Evolutionary conservation across 768 basidiomycete genomes (phyloP).

Genomic region (Tubosaeta sp.): DNA sequence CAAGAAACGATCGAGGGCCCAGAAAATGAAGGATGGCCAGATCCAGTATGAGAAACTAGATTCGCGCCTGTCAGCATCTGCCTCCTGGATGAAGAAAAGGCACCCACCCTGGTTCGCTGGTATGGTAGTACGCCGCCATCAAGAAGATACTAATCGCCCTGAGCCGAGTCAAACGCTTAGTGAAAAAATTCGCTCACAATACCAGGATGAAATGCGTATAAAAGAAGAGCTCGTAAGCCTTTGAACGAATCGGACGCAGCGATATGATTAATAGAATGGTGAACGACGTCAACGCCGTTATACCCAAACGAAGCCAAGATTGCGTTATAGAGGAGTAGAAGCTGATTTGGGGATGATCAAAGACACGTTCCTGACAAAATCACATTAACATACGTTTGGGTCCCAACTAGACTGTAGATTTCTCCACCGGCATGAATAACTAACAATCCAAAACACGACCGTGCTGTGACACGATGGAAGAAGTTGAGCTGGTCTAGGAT

Average conservation of each 20-base stretch:
- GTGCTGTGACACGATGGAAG: constrained; percentile 46
- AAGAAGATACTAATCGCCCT: constrained; percentile 28
- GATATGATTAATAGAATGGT: constrained; percentile 44
- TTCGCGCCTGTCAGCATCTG: not conserved
- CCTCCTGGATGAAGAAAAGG: not conserved
- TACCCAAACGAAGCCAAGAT: constrained; percentile 29
- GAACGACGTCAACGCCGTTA: constrained; percentile 37
- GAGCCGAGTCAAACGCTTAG: not conserved
- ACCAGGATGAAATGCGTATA: constrained; percentile 42
- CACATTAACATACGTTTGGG: constrained; percentile 1
- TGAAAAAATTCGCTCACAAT: constrained; percentile 31
- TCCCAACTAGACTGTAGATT: not conserved
- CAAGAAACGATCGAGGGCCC: constrained; percentile 46
- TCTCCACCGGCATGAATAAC: constrained; percentile 43
- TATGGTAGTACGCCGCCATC: constrained; percentile 41
- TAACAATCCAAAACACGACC: constrained; percentile 42
- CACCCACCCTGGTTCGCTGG: constrained; percentile 18
- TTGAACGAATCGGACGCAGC: constrained; percentile 43
- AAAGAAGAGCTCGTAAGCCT: constrained; percentile 51
- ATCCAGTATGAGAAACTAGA: constrained; percentile 24
- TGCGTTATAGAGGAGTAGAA: not conserved
- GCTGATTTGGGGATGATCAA: constrained; percentile 1
- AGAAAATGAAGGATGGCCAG: constrained; percentile 30
- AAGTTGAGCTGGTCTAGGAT: constrained; percentile 31
- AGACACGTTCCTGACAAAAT: not conserved